Evolutionary conservation across 2,329 filamentous ascomycete genomes (phyloP).

Genomic region (Aspergillus brunneoviolaceus): DNA sequence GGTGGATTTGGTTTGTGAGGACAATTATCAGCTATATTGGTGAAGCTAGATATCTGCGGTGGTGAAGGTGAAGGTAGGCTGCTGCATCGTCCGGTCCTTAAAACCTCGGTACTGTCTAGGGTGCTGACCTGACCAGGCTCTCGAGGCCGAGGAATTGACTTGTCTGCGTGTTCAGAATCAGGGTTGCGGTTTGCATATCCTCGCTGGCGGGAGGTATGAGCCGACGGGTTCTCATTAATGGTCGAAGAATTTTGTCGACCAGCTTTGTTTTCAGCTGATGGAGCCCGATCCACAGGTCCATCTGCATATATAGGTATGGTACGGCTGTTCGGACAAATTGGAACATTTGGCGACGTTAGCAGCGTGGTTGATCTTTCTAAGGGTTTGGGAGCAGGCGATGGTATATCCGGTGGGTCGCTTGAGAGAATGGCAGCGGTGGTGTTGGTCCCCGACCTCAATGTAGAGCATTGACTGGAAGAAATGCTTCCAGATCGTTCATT

Average conservation of each 20-base stretch:
- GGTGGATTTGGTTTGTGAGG: background rate
- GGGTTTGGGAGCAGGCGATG: background rate
- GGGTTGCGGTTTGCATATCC: background rate
- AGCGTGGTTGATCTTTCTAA: background rate
- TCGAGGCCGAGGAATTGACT: background rate
- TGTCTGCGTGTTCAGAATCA: background rate
- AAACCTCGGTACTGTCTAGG: background rate
- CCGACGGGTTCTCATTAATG: slow-evolving; percentile 26
- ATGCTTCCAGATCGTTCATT: slow-evolving; percentile 24
- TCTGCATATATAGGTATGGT: slow-evolving; percentile 25
- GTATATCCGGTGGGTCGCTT: background rate
- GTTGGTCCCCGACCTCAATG: slow-evolving; percentile 8
- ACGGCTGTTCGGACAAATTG: background rate
- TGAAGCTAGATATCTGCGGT: background rate
- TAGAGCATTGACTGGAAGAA: slow-evolving; percentile 21
- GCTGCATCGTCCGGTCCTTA: too few relatives aligned
- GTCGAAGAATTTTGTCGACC: slow-evolving; percentile 13
- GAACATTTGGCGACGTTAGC: background rate
- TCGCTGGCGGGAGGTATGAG: slow-evolving; percentile 12
- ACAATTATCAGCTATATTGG: background rate
- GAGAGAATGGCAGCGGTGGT: background rate
- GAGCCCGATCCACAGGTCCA: slow-evolving; percentile 1
- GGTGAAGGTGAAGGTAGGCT: background rate
- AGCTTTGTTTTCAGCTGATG: background rate
- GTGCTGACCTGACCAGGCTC: background rate